Percentiles rank a stretch among this genome's conserved stretches.
phyloP scores from a whole-genome alignment of 2,329 filamentous ascomycete genomes.

The Fusarium heterosporum region DNA sequence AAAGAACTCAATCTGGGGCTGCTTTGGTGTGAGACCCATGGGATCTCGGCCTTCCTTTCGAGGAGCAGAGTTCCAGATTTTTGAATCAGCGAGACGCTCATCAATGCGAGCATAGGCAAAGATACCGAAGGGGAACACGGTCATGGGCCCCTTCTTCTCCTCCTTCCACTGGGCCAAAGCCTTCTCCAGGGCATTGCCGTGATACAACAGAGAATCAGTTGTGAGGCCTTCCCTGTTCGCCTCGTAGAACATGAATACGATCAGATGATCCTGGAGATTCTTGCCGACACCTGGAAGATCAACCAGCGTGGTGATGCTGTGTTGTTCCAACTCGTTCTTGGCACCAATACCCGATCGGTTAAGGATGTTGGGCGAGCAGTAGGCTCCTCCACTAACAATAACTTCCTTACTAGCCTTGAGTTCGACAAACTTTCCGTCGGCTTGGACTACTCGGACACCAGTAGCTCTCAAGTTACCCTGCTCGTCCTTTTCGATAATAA shows the following conservation, averaged over 20 bases:
- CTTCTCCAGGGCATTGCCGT: constrained; percentile 62
- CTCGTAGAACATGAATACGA: constrained; percentile 71
- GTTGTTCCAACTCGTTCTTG: constrained; percentile 55
- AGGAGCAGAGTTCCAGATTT: constrained; percentile 65
- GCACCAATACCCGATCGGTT: constrained; percentile 65
- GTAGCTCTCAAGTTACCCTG: constrained; percentile 56
- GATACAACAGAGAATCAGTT: constrained; percentile 66
- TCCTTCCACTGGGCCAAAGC: constrained; percentile 68
- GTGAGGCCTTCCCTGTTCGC: constrained; percentile 64
- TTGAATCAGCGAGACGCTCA: constrained; percentile 65
- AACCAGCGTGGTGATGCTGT: constrained; percentile 56
- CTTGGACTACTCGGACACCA: constrained; percentile 56
- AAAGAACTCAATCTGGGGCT: constrained; percentile 73
- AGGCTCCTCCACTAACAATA: constrained; percentile 60
- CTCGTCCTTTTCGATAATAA: constrained; percentile 57
- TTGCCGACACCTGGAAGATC: constrained; percentile 62
- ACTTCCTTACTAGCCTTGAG: constrained; percentile 54
- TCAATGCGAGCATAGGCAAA: constrained; percentile 73
- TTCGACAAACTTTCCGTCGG: constrained; percentile 56
- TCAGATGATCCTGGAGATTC: constrained; percentile 63
- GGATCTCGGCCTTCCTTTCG: constrained; percentile 66
- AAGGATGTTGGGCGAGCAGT: constrained; percentile 64
- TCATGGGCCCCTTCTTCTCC: constrained; percentile 67
- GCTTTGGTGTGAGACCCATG: constrained; percentile 67
- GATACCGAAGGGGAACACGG: constrained; percentile 71